Base-by-base conservation (phyloP, 108 stramenopile genomes). In the Nitzschia sp. region DNA sequence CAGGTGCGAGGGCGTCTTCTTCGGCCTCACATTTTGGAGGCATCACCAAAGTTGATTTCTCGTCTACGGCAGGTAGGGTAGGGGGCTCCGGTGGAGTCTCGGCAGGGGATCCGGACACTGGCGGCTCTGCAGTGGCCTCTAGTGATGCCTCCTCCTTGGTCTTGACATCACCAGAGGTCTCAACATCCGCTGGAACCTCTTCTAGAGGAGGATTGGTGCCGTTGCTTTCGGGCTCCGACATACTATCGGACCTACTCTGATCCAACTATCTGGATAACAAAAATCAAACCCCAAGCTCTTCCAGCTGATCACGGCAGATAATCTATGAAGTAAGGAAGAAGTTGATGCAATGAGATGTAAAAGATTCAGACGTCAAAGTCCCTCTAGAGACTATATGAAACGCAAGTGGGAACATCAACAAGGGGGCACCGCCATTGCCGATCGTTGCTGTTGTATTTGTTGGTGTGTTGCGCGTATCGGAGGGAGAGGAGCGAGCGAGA, bases 1-100 rank as follows among this genome's bases (percentile, higher is more conserved):
- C 11, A 33, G 58, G 2, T 29, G 6, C 18, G 15, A 33, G 28
- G n/a, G 27, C 0, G 25, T 59, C 33, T 19, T 25, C 2, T 59
- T 59, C 21, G n/a, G 28, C 58, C 58, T 59, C 58, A 59, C 58
- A 59, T 59, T 59, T 59, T 59, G 58, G n/a, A 42, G 38, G 9
- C 13, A 9, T 13, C 9, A 13, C 38, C 38, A 42, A 42, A 6
- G 38, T 9, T 6, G 38, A 13, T 42, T 6, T 9, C 13, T 6
- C 51, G 51, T 24, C 24, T 53, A n/a, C 51, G 4, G 51, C 4
- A 53, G n/a, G 21, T 53, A 6, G 5, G 8, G 5, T n/a, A n/a
- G 51, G 6, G 5, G 51, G 51, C 51, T 19, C 51, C 51, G 51
- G 24, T 6, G 51, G n/a, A 53, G n/a, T n/a, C 5, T 42, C 38